Percentiles rank a stretch among this genome's conserved stretches.
Evolutionary conservation across 805 yeast genomes (phyloP).

Genomic region (Blastobotrys terrestris): DNA sequence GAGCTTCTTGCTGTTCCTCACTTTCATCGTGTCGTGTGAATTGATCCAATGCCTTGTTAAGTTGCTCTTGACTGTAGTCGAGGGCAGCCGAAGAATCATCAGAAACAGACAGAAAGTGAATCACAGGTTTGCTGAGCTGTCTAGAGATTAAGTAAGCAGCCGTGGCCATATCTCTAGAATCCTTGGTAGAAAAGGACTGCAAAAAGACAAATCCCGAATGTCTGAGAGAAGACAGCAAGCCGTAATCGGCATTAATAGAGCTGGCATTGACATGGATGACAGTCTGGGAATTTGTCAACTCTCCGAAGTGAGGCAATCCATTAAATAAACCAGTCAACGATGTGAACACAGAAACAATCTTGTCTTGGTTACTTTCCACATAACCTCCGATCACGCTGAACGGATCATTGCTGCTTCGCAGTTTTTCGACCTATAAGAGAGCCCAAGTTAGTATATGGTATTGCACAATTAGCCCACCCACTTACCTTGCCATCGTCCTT

Average conservation of each 20-base stretch:
- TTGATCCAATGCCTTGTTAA: not conserved
- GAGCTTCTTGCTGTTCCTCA: slow-evolving; percentile 2
- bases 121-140: slow-evolving; percentile 47
- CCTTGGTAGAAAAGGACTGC: slow-evolving; percentile 56
- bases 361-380: slow-evolving; percentile 19
- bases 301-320: slow-evolving; percentile 51
- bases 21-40: not conserved
- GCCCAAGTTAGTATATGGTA: slow-evolving; percentile 11
- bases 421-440: slow-evolving; percentile 17
- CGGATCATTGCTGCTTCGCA: slow-evolving; percentile 47
- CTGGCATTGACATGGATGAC: slow-evolving; percentile 58
- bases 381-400: slow-evolving; percentile 39
- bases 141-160: slow-evolving; percentile 55
- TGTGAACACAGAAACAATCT: slow-evolving; percentile 43
- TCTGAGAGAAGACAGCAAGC: slow-evolving; percentile 63
- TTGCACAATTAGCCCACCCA: too few relatives aligned
- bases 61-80: not conserved
- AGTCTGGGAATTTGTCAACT: slow-evolving; percentile 36
- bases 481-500: not conserved
- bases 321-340: slow-evolving; percentile 49
- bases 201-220: slow-evolving; percentile 60
- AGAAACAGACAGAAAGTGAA: slow-evolving; percentile 53
- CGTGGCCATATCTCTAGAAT: slow-evolving; percentile 47
- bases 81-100: not conserved
- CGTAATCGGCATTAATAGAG: slow-evolving; percentile 43